Conservation (phyloP, 805 yeast genomes). For the Metschnikowia dekortorum region DNA sequence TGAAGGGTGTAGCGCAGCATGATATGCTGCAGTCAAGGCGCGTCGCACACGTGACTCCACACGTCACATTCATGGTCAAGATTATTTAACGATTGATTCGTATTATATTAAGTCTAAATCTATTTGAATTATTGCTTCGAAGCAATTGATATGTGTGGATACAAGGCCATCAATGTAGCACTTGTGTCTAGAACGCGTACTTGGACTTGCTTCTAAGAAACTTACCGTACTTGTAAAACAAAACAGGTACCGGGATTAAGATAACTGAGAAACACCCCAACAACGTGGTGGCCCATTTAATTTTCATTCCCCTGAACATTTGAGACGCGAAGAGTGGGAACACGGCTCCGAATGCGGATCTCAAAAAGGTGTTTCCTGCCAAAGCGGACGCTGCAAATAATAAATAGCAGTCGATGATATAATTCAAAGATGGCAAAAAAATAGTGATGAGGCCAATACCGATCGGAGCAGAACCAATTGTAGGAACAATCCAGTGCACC, state of each 20-base stretch:
- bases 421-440: conserved; percentile 66
- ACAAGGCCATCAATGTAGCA: background rate
- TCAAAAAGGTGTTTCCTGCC: conserved; percentile 53
- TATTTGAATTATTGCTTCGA: background rate
- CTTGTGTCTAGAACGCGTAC: conserved; percentile 22
- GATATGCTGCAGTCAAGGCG: conserved; percentile 1
- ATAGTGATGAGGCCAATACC: conserved; percentile 55
- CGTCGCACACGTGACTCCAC: conserved; percentile 12
- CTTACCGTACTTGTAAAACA: conserved; percentile 48
- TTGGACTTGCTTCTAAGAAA: conserved; percentile 52
- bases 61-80: background rate
- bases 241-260: conserved; percentile 64
- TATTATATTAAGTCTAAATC: background rate
- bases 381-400: conserved; percentile 62
- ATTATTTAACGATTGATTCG: background rate
- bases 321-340: conserved; percentile 67
- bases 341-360: conserved; percentile 62
- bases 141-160: background rate
- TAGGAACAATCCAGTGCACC: conserved; percentile 45
- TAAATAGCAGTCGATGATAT: conserved; percentile 66
- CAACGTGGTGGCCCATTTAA: conserved; percentile 75
- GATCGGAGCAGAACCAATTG: conserved; percentile 53
- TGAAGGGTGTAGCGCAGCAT: background rate
- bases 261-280: conserved; percentile 57
- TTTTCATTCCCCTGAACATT: conserved; percentile 66